Base-by-base conservation (phyloP, 805 yeast species). In the Lipomyces yamanashiensis region DNA sequence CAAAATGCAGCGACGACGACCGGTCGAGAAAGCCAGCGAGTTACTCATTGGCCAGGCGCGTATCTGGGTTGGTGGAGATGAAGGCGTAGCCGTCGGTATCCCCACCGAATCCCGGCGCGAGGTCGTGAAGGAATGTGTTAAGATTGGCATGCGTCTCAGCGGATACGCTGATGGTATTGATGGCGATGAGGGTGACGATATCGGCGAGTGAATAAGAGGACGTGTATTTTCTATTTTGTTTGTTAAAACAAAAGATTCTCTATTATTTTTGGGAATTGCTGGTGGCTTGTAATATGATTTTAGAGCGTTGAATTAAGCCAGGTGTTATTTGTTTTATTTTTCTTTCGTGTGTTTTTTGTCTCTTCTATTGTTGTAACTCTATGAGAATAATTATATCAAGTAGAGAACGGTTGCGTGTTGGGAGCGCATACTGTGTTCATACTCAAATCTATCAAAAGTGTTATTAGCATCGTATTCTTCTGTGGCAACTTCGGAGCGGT, bases 61-160 rank as follows among this genome's bases (percentile, higher is more conserved):
- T 19, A 63, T 74, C 36, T 75, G 78, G 77, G 68, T 76, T 41
- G 78, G 78, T 39, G 70, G 75, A 33, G 75, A 73, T 28, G 67
- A 67, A 36, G 76, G 74, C 19, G 76, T 72, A 28, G 58, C 56
- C 2, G 70, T 63, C 34, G 75, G 75, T 8, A 47, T 75, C 34
- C 40, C 69, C 10, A 62, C 73, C 33, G 67, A 66, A 9, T 52
- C 69, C 34, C 70, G 78, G 37, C 61, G 76, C 39, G 65, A 64
- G 54, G 56, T 75, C n/a, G 76, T 73, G 8, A 72, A 72, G 54
- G 70, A 73, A 56, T 74, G 74, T 34, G 74, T 75, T 21, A 58
- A 70, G 52, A 63, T 73, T 63, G 72, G 74, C 23, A 61, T 67
- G 63, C 62, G 72, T 49, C 70, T 72, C 63, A 75, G 76, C n/a